phyloP scores from a whole-genome alignment of 495 filamentous ascomycete species.

The Podospora pseudocomata region DNA sequence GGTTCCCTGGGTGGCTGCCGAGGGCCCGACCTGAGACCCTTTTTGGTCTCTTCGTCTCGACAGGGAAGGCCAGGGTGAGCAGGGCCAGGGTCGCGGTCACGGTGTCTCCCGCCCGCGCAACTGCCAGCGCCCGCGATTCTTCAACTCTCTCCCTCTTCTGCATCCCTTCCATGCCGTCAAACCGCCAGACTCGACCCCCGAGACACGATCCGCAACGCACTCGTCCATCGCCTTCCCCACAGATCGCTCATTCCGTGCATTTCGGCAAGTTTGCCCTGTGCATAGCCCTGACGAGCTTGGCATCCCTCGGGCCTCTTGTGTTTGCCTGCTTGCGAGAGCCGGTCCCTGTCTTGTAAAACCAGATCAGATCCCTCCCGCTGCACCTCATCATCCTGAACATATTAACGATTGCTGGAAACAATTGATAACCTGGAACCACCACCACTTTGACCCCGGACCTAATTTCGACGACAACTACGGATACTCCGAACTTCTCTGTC shows the following conservation, averaged over 20 bases:
- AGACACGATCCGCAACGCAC: constrained; percentile 48
- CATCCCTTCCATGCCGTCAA: constrained; percentile 12
- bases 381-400: constrained; percentile 10
- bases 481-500: background rate
- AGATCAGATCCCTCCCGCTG: constrained; percentile 15
- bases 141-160: constrained; percentile 7
- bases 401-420: constrained; percentile 15
- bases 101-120: constrained; percentile 5
- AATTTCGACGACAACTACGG: background rate
- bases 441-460: background rate
- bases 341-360: constrained; percentile 23
- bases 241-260: constrained; percentile 14
- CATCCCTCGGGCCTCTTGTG: constrained; percentile 20
- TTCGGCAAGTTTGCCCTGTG: constrained; percentile 9
- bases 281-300: constrained; percentile 13
- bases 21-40: constrained; percentile 18
- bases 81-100: constrained; percentile 13
- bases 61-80: constrained; percentile 1
- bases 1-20: constrained; percentile 10
- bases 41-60: constrained; percentile 4
- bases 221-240: constrained; percentile 19
- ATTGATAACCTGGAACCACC: background rate
- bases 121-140: constrained; percentile 6
- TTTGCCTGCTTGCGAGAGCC: constrained; percentile 16
- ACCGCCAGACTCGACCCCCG: constrained; percentile 31